These are phyloP conservation scores for Suillus subaureus DNA, from an alignment of 768 basidiomycete species.

Conservation along the genomic window DNA sequence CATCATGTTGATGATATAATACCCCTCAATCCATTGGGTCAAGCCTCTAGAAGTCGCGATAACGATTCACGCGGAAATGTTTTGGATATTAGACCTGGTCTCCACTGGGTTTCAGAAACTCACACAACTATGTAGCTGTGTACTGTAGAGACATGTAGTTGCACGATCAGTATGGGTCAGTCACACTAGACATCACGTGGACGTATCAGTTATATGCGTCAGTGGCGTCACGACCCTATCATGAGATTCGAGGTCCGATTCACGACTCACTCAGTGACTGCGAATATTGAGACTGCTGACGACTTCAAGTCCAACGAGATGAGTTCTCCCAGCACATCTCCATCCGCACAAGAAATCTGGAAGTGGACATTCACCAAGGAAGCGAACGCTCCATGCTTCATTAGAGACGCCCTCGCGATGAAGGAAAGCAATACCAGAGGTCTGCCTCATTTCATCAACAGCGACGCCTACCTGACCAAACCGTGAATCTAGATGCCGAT, in stretches of 20 bases:
- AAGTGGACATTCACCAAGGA: slow-evolving; percentile 61
- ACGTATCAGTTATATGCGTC: not conserved
- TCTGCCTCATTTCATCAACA: slow-evolving; percentile 9
- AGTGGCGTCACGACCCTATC: not conserved
- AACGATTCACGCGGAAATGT: not conserved
- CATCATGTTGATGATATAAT: not conserved
- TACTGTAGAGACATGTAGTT: not conserved
- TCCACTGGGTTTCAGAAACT: not conserved
- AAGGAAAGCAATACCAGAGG: slow-evolving; percentile 38
- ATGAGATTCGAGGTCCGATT: not conserved
- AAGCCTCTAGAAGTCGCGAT: not conserved
- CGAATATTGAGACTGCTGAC: not conserved
- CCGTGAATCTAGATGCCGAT: slow-evolving; percentile 44
- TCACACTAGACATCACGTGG: not conserved
- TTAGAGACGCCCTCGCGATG: slow-evolving; percentile 54
- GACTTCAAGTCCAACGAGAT: not conserved
- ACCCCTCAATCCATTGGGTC: not conserved
- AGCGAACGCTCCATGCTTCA: slow-evolving; percentile 56
- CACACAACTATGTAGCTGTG: not conserved
- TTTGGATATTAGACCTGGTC: not conserved
- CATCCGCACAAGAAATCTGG: slow-evolving; percentile 29
- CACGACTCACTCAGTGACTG: not conserved
- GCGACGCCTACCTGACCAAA: slow-evolving; percentile 2
- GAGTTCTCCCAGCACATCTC: slow-evolving; percentile 2
- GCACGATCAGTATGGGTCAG: not conserved